Evolutionary conservation across 148 eudicot species (phyloP), one percentile per base, ranked within the genome.

Genomic region (Pouteria glomerata): DNA sequence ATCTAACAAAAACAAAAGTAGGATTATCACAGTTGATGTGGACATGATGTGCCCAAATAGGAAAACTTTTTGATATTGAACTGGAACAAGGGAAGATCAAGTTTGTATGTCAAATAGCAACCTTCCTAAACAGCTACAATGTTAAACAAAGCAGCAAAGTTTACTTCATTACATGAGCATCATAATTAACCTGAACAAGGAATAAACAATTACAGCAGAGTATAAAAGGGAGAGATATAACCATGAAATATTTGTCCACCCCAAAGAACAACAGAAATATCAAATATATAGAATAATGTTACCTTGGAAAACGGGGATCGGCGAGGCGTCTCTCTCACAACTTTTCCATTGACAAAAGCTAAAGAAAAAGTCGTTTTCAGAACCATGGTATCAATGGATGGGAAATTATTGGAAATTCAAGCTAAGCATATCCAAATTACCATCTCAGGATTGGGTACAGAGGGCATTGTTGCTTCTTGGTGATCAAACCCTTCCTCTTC

Each of bases 281-380:
- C 21, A 51, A 57, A 70, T 3, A 70, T 5, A 15, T 51, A 57
- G 55, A 57, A 3, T n/a, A 60, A 33, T 15, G 70, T 57, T 45
- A 92, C 99, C 89, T 87, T 55, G 99, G 97, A 74, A 96, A 92
- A 55, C 96, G 91, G 62, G 95, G 99, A 86, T 96, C 97, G 62
- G 82, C 79, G 58, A 90, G 80, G 64, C 92, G 97, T 76, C 81
- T 85, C 75, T 92, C 97, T 26, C 89, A 84, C 72, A 92, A 78
- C 72, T 96, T 96, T 73, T 96, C 97, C 84, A 92, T 62, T 21
- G 97, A 90, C 48, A 96, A 71, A 78, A 96, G 91, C 99, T 96
- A 80, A 68, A 73, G 57, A 16, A 19, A 8, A 37, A 34, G 48
- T 39, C 66, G 48, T 71, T 72, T 30, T 65, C 44, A 62, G 3